Evolutionary conservation across 768 basidiomycete genomes (phyloP).

Genomic region (Hirschioporus abietinus): DNA sequence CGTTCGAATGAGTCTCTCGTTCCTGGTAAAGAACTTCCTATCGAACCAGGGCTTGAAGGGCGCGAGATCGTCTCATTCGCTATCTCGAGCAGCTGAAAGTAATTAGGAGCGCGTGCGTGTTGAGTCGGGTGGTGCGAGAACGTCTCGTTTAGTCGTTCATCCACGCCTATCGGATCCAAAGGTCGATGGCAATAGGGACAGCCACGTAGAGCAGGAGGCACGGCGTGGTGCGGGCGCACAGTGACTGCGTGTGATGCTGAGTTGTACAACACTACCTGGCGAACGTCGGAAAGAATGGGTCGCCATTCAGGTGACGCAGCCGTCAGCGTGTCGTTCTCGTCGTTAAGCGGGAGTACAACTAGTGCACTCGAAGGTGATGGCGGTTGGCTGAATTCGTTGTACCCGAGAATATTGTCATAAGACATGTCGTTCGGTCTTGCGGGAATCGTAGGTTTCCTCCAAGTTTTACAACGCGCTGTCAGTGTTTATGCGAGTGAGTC

Average conservation of each 20-base stretch:
- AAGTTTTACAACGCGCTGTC: too few species aligned
- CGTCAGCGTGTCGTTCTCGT: conserved; percentile 14
- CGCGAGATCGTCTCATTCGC: conserved; percentile 60
- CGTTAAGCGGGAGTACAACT: not conserved
- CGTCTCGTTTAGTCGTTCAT: conserved; percentile 28
- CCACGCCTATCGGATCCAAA: conserved; percentile 35
- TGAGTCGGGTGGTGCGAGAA: not conserved
- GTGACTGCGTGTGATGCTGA: conserved; percentile 79
- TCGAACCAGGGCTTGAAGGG: conserved; percentile 44
- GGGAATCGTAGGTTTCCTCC: too few species aligned
- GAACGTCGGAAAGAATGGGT: conserved; percentile 75
- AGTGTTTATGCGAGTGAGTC: too few species aligned
- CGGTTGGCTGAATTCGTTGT: not conserved
- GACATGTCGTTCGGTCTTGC: too few species aligned
- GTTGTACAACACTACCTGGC: conserved; percentile 86
- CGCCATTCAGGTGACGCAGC: conserved; percentile 49
- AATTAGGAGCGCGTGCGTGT: conserved; percentile 59
- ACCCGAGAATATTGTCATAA: not conserved
- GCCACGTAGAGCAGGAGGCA: conserved; percentile 17
- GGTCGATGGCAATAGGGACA: conserved; percentile 77
- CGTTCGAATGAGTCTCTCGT: not conserved
- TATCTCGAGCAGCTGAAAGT: conserved; percentile 72
- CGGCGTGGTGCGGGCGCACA: conserved; percentile 33
- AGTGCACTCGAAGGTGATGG: not conserved
- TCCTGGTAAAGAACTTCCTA: not conserved